Conservation (phyloP, 2,329 filamentous ascomycete genomes). For the Fusarium longipes region DNA sequence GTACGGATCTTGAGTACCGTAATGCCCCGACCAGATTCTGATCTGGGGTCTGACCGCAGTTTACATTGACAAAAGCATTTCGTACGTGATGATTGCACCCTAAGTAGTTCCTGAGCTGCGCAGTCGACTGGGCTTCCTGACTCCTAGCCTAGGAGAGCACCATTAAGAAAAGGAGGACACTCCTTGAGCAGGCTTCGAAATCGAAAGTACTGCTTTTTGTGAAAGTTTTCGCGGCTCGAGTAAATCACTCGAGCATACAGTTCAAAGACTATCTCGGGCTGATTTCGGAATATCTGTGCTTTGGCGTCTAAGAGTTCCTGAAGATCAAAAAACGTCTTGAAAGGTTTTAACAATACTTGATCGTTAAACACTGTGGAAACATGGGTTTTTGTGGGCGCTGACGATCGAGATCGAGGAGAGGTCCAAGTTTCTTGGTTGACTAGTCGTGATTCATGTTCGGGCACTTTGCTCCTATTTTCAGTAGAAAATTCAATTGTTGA, state of each 20-base stretch:
- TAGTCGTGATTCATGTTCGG: neutral
- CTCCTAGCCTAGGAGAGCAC: constrained; percentile 46
- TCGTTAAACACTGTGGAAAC: neutral
- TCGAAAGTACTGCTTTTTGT: constrained; percentile 69
- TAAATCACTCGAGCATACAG: constrained; percentile 70
- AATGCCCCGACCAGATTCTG: constrained; percentile 44
- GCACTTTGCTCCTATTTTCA: constrained; percentile 2
- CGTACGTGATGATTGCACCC: constrained; percentile 12
- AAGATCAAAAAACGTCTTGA: constrained; percentile 69
- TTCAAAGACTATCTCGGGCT: constrained; percentile 64
- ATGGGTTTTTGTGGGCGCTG: constrained; percentile 10
- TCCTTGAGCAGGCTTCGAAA: constrained; percentile 72
- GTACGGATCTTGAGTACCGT: constrained; percentile 44
- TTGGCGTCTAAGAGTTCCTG: constrained; percentile 68
- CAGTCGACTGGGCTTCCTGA: constrained; percentile 43
- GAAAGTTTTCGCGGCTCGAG: constrained; percentile 64
- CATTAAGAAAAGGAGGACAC: constrained; percentile 61
- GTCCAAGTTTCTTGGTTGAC: neutral
- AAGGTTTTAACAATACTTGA: constrained; percentile 29
- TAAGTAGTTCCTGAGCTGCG: constrained; percentile 43
- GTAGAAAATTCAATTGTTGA: neutral
- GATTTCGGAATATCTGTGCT: constrained; percentile 45
- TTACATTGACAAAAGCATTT: constrained; percentile 52
- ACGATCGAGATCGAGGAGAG: constrained; percentile 3
- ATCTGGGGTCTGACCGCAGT: constrained; percentile 34